Evolutionary conservation across 148 eudicot genomes (phyloP), one percentile per base, ranked within the genome.

Genomic region (Rheum nobile): DNA sequence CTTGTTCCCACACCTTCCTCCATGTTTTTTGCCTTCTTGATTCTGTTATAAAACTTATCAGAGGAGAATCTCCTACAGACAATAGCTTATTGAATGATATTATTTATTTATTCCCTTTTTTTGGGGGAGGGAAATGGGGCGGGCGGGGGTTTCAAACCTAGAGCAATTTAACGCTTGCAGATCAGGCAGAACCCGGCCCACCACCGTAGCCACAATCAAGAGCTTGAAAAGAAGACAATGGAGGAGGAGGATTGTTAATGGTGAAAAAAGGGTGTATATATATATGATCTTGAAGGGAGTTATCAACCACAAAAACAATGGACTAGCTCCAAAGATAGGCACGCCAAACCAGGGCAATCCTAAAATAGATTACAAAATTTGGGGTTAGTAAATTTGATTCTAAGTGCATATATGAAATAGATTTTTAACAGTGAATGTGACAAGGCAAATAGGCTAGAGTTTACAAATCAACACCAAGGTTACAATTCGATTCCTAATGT

Each of bases 1-100:
- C 82, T 81, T 24, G 76, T 22, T 57, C 65, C 65, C 28, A 39
- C 74, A 13, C 52, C 47, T 74, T 77, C 67, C 52, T 81, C 83
- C 81, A 79, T 42, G 22, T 65, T 48, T 16, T 19, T 1, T 47
- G 52, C 6, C 52, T n/a, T n/a, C n/a, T n/a, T n/a, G n/a, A n/a
- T 47, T 47, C 16, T 16, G 52, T 19, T 47, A 14, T 21, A 4
- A 21, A 19, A 19, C 16, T 47, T 47, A 47, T 47, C 52, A 16
- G 52, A 47, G 52, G 52, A 47, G 16, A n/a, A n/a, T n/a, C 16
- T 47, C 52, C 52, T 47, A 17, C 6, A 47, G 21, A 47, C n/a
- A 47, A 47, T 19, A 47, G 52, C 52, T 47, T 19, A 4, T 47
- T n/a, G n/a, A n/a, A n/a, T n/a, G n/a, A n/a, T n/a, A n/a, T n/a